phyloP scores from a whole-genome alignment of 805 yeast species.

The Lachancea nothofagi region DNA sequence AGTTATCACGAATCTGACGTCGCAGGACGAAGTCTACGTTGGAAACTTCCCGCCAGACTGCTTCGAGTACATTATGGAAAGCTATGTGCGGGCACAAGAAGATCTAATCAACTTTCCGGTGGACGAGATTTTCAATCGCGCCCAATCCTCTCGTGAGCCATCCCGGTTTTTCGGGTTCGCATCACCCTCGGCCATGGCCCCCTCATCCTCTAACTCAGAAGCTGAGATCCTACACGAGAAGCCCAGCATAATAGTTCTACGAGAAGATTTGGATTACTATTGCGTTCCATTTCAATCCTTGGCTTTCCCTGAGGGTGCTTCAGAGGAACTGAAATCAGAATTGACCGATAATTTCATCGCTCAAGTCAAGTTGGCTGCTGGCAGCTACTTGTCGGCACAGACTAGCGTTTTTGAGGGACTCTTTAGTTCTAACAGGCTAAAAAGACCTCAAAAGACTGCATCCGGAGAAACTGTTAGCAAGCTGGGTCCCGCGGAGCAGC shows the following conservation, averaged over 20 bases:
- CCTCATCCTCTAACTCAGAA: conserved; percentile 29
- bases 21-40: conserved; percentile 72
- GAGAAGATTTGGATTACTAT: conserved; percentile 93
- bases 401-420: conserved; percentile 72
- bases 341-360: conserved; percentile 46
- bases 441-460: conserved; percentile 14
- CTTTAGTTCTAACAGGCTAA: conserved; percentile 33
- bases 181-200: conserved; percentile 10
- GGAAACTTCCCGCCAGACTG: conserved; percentile 77
- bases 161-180: conserved; percentile 28
- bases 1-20: conserved; percentile 72
- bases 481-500: conserved; percentile 89
- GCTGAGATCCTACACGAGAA: conserved; percentile 66
- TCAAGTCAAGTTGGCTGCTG: conserved; percentile 66
- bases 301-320: conserved; percentile 45
- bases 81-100: conserved; percentile 63
- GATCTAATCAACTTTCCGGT: conserved; percentile 43
- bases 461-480: conserved; percentile 15
- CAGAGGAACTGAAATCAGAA: conserved; percentile 39
- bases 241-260: conserved; percentile 84
- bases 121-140: conserved; percentile 35
- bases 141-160: conserved; percentile 15
- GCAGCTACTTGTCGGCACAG: conserved; percentile 54
- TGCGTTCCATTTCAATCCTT: conserved; percentile 55
- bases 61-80: conserved; percentile 72